These are phyloP conservation scores for Pythium guiyangense DNA, from an alignment of 352 stramenopile genomes.

Conservation along the genomic window DNA sequence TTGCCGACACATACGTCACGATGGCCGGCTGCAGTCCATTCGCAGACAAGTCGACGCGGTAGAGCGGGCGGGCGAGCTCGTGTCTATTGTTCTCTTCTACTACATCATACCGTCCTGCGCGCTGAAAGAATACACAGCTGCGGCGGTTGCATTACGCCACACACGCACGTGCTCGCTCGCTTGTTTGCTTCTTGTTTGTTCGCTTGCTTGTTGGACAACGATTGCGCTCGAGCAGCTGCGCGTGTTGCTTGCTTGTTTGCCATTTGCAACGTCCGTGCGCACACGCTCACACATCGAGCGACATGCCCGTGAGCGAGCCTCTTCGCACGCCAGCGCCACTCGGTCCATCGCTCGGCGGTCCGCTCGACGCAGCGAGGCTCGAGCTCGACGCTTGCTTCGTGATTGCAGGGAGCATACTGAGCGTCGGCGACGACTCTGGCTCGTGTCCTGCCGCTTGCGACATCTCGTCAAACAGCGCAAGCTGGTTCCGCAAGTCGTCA, in stretches of 20 bases:
- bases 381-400: conserved; percentile 47
- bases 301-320: conserved; percentile 32
- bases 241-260: too few relatives aligned
- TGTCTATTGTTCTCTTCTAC: conserved; percentile 11
- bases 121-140: too few relatives aligned
- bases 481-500: conserved; percentile 70
- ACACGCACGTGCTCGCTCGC: too few relatives aligned
- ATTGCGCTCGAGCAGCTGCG: too few relatives aligned
- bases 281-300: conserved; percentile 10
- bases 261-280: too few relatives aligned
- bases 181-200: too few relatives aligned
- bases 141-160: too few relatives aligned
- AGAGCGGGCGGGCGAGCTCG: conserved; percentile 15
- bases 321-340: conserved; percentile 23
- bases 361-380: conserved; percentile 22
- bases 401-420: conserved; percentile 65
- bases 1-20: conserved; percentile 80
- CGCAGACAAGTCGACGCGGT: conserved; percentile 80
- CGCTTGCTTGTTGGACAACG: too few relatives aligned
- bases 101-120: conserved; percentile 2
- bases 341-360: conserved; percentile 3
- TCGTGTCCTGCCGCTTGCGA: conserved; percentile 48
- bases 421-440: conserved; percentile 64
- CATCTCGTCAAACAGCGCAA: conserved; percentile 62
- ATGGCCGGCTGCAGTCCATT: conserved; percentile 85